Conservation (phyloP, 148 eudicot species). For the Spergularia bocconei region DNA sequence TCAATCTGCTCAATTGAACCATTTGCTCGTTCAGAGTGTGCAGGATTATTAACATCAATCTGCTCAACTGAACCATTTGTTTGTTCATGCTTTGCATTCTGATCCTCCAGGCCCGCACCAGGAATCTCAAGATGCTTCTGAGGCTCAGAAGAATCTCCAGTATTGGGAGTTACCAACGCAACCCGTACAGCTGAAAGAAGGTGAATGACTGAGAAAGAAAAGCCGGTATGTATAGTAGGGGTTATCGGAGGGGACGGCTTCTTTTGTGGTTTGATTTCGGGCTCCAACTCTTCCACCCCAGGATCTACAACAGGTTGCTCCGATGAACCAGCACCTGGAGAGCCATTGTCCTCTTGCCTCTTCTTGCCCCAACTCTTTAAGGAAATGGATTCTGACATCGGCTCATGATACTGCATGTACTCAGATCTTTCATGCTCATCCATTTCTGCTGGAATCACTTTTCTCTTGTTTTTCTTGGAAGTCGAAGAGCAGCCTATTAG, state of each 20-base stretch:
- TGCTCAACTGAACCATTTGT: conserved; percentile 38
- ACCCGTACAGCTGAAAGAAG: conserved; percentile 89
- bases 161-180: conserved; percentile 64
- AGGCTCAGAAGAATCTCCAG: conserved; percentile 45
- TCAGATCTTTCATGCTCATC: conserved; percentile 38
- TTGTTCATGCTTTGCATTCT: conserved; percentile 33
- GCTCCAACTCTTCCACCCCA: conserved; percentile 47
- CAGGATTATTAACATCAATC: conserved; percentile 43
- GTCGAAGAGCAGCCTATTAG: conserved; percentile 42
- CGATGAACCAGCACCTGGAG: conserved; percentile 39
- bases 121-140: conserved; percentile 38
- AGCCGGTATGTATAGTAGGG: conserved; percentile 75
- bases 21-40: conserved; percentile 33
- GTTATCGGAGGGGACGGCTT: conserved; percentile 63
- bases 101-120: conserved; percentile 32
- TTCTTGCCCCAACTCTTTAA: conserved; percentile 52
- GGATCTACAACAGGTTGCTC: conserved; percentile 48
- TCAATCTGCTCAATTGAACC: conserved; percentile 42
- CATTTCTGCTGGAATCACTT: conserved; percentile 34
- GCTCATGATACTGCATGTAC: conserved; percentile 38
- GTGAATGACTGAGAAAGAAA: conserved; percentile 82
- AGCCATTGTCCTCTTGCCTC: conserved; percentile 46
- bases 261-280: conserved; percentile 57
- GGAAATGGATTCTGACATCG: conserved; percentile 38
- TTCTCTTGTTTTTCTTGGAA: conserved; percentile 54